phyloP scores from a whole-genome alignment of 2,329 filamentous ascomycete genomes.

The Nemania abortiva region DNA sequence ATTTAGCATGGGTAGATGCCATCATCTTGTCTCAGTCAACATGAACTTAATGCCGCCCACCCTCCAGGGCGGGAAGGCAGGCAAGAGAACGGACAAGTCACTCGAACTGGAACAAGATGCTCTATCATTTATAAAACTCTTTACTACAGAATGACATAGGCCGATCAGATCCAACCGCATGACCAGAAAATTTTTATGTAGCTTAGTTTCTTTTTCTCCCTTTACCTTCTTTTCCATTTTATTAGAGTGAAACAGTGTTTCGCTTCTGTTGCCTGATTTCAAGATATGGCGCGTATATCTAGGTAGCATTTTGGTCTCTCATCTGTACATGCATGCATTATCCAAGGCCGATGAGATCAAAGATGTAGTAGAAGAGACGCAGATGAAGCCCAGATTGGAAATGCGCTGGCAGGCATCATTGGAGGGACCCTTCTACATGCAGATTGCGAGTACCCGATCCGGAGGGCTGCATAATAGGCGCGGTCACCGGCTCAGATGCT shows the following conservation, averaged over 20 bases:
- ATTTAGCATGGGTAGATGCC: not conserved
- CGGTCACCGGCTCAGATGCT: not conserved
- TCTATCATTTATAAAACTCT: not conserved
- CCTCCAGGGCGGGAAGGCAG: not conserved
- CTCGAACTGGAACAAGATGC: not conserved
- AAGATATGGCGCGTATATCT: not conserved
- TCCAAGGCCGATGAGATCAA: not conserved
- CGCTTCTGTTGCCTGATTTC: not conserved
- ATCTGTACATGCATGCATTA: not conserved
- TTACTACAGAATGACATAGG: not conserved
- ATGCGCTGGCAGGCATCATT: not conserved
- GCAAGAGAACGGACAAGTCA: not conserved
- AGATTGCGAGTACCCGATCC: constrained; percentile 11
- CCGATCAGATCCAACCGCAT: not conserved
- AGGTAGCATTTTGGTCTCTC: not conserved
- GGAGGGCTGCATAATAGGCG: constrained; percentile 24
- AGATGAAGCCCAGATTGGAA: not conserved
- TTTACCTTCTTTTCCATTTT: not conserved
- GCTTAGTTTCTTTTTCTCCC: not conserved
- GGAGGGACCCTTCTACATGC: constrained; percentile 18
- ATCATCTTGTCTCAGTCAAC: not conserved
- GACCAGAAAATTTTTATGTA: not conserved
- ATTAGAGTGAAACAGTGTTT: not conserved
- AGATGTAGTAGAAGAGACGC: not conserved
- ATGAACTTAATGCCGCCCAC: not conserved